Conservation (phyloP, 108 stramenopile species). For the Chaetoceros muelleri region DNA sequence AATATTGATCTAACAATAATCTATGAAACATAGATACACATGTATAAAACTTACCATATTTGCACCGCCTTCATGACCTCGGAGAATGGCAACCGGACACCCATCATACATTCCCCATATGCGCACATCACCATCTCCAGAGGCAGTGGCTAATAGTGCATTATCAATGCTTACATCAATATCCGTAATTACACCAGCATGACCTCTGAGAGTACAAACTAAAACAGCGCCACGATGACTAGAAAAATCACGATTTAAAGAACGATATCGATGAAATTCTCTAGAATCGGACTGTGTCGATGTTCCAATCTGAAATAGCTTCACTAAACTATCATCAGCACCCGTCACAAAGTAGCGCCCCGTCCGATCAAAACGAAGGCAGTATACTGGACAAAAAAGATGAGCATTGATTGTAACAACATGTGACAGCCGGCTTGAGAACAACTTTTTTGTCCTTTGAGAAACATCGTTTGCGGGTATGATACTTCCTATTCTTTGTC, state of each 20-base stretch:
- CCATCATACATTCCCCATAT: constrained; percentile 86
- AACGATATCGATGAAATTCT: background rate
- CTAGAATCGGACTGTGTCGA: constrained; percentile 14
- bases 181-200: constrained; percentile 88
- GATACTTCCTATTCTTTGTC: constrained; percentile 11
- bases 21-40: background rate
- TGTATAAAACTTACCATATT: constrained; percentile 44
- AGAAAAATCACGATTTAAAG: background rate
- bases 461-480: constrained; percentile 11
- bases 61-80: constrained; percentile 68
- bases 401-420: constrained; percentile 79
- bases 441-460: constrained; percentile 24
- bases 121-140: constrained; percentile 73
- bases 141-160: constrained; percentile 80
- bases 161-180: constrained; percentile 88
- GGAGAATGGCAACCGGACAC: constrained; percentile 67
- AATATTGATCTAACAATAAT: background rate
- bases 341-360: constrained; percentile 90
- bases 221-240: constrained; percentile 52
- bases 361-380: constrained; percentile 78
- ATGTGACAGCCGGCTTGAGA: constrained; percentile 52
- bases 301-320: constrained; percentile 70
- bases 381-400: constrained; percentile 76
- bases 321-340: constrained; percentile 89
- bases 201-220: constrained; percentile 81